Base-by-base conservation (phyloP, 164 flowering plant genomes). In the Liriodendron chinense region DNA sequence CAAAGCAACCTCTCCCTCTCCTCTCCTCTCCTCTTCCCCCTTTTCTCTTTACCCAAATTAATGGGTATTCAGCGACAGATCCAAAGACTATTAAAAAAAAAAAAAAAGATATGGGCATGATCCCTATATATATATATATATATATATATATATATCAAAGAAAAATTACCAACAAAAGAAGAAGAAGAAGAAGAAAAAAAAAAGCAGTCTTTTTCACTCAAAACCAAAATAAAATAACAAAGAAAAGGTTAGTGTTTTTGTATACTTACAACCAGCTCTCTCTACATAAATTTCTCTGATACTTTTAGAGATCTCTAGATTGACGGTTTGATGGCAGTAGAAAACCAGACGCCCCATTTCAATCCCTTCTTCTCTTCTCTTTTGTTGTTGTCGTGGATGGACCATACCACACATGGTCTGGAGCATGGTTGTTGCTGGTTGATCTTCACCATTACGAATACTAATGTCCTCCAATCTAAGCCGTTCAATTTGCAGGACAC, bases 51-150 rank as follows among this genome's bases (percentile, higher is more conserved):
- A 8, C 26, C 26, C 75, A 63, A 72, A 72, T 21, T 72, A 48
- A 47, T 9, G 68, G 68, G 68, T 62, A 72, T 47, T 63, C 34
- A 72, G 68, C 57, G 63, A 53, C 59, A 22, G 68, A 72, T 62
- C 56, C 10, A 12, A 53, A 12, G 18, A 53, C 2, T 12, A 53
- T 3, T 1, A 53, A 53, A 53, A 1, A 72, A 59, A 59, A 9
- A 47, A 57, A 22, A 28, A 72, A 26, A 13, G 65, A 57, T 59
- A 48, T 43, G 47, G 74, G 21, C 18, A 20, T 59, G 49, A 74
- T 74, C 59, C 65, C 26, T 18, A 23, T n/a, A n/a, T n/a, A n/a
- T n/a, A n/a, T n/a, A n/a, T n/a, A n/a, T n/a, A n/a, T n/a, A n/a
- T n/a, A n/a, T n/a, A n/a, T n/a, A n/a, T n/a, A n/a, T 34, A 34